A percentile compares a stretch with the other conserved stretches of the same genome.
Evolutionary conservation across 129 eudicot species (phyloP).

Genomic region (Solidago caesia): DNA sequence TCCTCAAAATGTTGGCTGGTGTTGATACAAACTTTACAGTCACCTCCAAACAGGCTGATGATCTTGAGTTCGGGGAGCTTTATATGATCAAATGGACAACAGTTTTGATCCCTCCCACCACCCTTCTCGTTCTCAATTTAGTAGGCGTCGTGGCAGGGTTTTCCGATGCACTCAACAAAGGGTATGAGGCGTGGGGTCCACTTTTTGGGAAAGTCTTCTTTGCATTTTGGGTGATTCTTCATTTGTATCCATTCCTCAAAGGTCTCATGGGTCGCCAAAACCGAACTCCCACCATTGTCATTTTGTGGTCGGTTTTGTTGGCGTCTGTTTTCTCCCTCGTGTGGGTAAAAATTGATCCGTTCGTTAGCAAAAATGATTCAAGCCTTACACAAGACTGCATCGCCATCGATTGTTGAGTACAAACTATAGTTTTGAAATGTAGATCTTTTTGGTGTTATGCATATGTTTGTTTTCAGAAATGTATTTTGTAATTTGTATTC

Average conservation of each 20-base stretch:
- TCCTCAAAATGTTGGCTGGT: conserved; percentile 89
- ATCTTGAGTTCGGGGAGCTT: conserved; percentile 83
- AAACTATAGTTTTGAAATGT: conserved; percentile 31
- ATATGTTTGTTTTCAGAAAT: conserved; percentile 25
- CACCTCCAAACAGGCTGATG: conserved; percentile 88
- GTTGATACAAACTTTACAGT: conserved; percentile 94
- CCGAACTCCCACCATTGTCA: conserved; percentile 88
- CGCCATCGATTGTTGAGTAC: conserved; percentile 75
- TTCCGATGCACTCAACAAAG: conserved; percentile 86
- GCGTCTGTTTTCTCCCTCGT: conserved; percentile 95
- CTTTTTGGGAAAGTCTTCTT: conserved; percentile 91
- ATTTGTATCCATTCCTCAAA: conserved; percentile 88
- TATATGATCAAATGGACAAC: conserved; percentile 94
- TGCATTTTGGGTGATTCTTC: conserved; percentile 96
- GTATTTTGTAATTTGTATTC: conserved; percentile 24
- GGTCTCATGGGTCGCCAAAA: conserved; percentile 98
- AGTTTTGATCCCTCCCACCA: conserved; percentile 90
- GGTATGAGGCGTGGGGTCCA: conserved; percentile 98
- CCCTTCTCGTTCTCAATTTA: conserved; percentile 72
- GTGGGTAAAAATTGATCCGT: conserved; percentile 96
- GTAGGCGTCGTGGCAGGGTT: conserved; percentile 97
- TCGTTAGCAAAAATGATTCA: conserved; percentile 54
- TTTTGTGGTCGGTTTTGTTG: conserved; percentile 88
- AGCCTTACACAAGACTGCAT: conserved; percentile 64
- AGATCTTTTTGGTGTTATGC: conserved; percentile 12